These are phyloP conservation scores for Tricholoma saponaceum DNA, from an alignment of 768 basidiomycete genomes.

Conservation along the genomic window DNA sequence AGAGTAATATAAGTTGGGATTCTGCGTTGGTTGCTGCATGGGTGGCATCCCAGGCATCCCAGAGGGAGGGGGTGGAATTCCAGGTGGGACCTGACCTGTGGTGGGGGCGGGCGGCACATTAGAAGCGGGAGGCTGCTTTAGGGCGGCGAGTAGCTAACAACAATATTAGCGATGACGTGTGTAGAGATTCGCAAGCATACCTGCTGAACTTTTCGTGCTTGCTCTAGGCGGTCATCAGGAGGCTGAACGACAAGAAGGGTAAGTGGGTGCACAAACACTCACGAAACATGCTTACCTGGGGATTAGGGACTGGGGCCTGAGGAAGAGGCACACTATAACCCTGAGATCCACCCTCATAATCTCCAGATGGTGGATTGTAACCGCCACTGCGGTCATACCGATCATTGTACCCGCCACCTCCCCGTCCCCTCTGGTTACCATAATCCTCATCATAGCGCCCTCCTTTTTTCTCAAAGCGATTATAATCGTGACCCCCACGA, in stretches of 20 bases:
- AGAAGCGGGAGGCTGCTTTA: slow-evolving; percentile 33
- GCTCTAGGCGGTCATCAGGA: slow-evolving; percentile 78
- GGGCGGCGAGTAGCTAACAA: slow-evolving; percentile 3
- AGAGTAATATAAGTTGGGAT: slow-evolving; percentile 45
- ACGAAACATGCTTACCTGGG: slow-evolving; percentile 1
- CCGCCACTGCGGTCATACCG: slow-evolving; percentile 40
- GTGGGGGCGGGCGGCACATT: slow-evolving; percentile 22
- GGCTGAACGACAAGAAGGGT: slow-evolving; percentile 26
- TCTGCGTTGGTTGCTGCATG: slow-evolving; percentile 30
- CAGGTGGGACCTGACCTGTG: slow-evolving; percentile 39
- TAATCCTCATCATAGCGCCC: slow-evolving; percentile 43
- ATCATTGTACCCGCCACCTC: slow-evolving; percentile 38
- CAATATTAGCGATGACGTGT: not conserved
- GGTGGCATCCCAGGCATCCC: slow-evolving; percentile 32
- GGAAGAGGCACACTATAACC: slow-evolving; percentile 26
- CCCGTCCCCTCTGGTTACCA: slow-evolving; percentile 22
- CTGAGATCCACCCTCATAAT: slow-evolving; percentile 22
- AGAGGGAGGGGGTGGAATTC: slow-evolving; percentile 22
- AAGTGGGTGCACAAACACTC: not conserved
- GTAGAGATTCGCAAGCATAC: slow-evolving; percentile 23
- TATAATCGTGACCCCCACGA: slow-evolving; percentile 41
- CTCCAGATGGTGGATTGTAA: slow-evolving; percentile 27
- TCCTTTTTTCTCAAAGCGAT: slow-evolving; percentile 35
- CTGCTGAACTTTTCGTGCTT: slow-evolving; percentile 84
- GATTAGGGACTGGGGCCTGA: slow-evolving; percentile 23